Evolutionary conservation across 2,329 filamentous ascomycete genomes (phyloP).

Genomic region (Aulographum hederae): DNA sequence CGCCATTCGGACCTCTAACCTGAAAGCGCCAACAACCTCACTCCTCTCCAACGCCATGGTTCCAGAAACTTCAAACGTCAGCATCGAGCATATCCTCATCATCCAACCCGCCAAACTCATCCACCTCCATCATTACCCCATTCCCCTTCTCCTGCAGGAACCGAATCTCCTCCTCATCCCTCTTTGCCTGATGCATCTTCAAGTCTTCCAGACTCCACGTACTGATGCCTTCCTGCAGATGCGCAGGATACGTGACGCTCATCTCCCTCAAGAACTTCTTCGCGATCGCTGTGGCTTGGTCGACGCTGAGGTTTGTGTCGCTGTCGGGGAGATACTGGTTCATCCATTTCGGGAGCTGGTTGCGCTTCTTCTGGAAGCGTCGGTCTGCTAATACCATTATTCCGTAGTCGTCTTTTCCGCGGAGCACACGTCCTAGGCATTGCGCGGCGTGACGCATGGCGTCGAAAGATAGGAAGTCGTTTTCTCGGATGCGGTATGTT

Average conservation of each 20-base stretch:
- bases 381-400: constrained; percentile 97
- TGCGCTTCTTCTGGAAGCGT: constrained; percentile 79
- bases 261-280: constrained; percentile 81
- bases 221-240: constrained; percentile 79
- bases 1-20: too few species aligned
- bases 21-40: too few species aligned
- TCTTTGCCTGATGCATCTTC: constrained; percentile 57
- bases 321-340: constrained; percentile 69
- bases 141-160: constrained; percentile 33
- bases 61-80: too few species aligned
- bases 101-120: constrained; percentile 11
- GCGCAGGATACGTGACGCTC: constrained; percentile 71
- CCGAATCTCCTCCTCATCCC: constrained; percentile 48
- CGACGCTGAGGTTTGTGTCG: constrained; percentile 79
- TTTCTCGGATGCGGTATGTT: constrained; percentile 90
- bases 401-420: constrained; percentile 98
- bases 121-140: constrained; percentile 11
- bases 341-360: constrained; percentile 93
- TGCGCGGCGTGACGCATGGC: constrained; percentile 98
- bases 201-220: constrained; percentile 78
- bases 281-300: constrained; percentile 80
- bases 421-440: constrained; percentile 80
- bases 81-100: too few species aligned
- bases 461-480: constrained; percentile 96
- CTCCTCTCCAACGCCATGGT: too few species aligned